Evolutionary conservation across 192 early-diverging fungal genomes (phyloP), one percentile per base, ranked within the genome.

Genomic region (Chytriomyces sp.): DNA sequence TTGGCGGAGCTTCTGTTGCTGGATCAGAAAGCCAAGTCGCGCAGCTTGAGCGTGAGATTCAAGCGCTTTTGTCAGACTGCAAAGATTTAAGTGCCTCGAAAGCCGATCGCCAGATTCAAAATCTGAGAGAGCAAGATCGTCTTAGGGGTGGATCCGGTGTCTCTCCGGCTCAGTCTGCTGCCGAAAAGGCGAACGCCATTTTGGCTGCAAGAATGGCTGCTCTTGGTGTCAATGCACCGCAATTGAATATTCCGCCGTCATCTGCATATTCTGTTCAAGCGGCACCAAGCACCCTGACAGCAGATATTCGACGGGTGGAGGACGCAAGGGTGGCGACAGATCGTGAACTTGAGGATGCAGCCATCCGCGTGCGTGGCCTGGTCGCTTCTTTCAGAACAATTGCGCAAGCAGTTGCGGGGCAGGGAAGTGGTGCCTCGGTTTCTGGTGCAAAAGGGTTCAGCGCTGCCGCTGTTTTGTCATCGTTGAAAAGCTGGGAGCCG

Each of bases 121-220:
- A 65, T 45, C 59, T 79, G n/a, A 72, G 70, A 48, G 75, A 49
- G 18, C 60, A 73, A 5, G 77, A 76, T 44, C 20, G 48, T 23
- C 10, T 61, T 18, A 0, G 28, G 13, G 69, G 78, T 45, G 82
- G 75, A 26, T 53, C 79, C 6, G 79, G 75, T 11, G 44, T 23
- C 50, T 71, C 65, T 6, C 23, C 60, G 18, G 59, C 45, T 23
- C 47, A 80, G 26, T 59, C 57, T 5, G 69, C 82, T 8, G 50
- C 76, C 6, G 74, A 59, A 5, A 86, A 78, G 67, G 81, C 84
- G 16, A 82, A 78, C n/a, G 82, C 81, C 4, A 47, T 86, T 60
- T 64, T 88, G 28, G 86, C 86, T 0, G 83, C 81, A 11, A 67
- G 86, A 45, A 87, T 87, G 86, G 83, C 82, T 16, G 83, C 84